A percentile compares a stretch with the other conserved stretches of the same genome.
These are phyloP conservation scores for Diospyros kaki DNA, from an alignment of 148 eudicot species.

Conservation along the genomic window DNA sequence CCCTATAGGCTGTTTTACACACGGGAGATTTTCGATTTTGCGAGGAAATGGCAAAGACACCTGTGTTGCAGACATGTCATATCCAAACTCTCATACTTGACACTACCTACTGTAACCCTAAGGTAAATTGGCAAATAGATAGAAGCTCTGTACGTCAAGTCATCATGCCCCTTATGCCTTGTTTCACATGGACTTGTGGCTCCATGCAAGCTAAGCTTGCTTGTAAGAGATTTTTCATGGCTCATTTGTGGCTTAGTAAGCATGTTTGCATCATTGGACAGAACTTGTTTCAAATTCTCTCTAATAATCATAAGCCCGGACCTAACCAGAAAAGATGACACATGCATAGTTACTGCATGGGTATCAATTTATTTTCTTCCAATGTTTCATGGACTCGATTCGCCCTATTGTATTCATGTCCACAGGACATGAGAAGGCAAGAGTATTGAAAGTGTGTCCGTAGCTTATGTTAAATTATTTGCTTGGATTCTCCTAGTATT, in stretches of 20 bases:
- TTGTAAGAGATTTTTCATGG: background rate
- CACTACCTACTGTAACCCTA: conserved; percentile 90
- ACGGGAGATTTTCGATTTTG: conserved; percentile 90
- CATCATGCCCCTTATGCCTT: background rate
- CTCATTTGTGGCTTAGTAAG: conserved; percentile 1
- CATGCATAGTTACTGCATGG: background rate
- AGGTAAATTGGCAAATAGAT: conserved; percentile 34
- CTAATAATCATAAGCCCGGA: background rate
- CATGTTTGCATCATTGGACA: background rate
- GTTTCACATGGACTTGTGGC: background rate
- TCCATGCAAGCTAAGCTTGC: background rate
- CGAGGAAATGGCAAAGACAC: conserved; percentile 52
- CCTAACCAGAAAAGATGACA: background rate
- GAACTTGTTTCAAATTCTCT: background rate
- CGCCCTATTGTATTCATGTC: too few species aligned
- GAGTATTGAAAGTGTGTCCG: too few species aligned
- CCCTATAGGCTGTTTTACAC: conserved; percentile 76
- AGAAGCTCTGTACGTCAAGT: background rate
- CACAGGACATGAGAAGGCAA: too few species aligned
- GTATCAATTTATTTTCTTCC: background rate
- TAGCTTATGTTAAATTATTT: too few species aligned
- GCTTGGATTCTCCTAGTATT: too few species aligned
- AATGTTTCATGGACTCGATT: too few species aligned
- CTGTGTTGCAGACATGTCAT: conserved; percentile 33
- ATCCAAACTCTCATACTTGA: conserved; percentile 83